Base-by-base conservation (phyloP, 768 basidiomycete species). In the Suillus ampliporus region DNA sequence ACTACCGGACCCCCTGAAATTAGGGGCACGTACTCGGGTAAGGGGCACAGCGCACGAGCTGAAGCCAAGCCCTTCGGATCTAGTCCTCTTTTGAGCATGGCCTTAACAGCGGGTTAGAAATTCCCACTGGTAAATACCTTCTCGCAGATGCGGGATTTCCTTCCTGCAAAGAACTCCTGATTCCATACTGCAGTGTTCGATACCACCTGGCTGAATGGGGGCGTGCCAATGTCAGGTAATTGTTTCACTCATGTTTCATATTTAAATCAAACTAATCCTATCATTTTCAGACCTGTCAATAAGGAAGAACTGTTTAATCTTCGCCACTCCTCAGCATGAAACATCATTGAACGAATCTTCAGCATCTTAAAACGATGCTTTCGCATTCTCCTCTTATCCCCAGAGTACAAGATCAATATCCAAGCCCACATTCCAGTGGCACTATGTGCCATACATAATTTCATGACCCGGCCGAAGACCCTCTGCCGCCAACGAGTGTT, bases 261-360 rank as follows among this genome's bases (percentile, higher is more conserved):
- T 37, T 37, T 37, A 37, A 37, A 37, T 37, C 35, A 37, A 37
- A 37, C 35, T 37, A 37, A 37, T 53, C n/a, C n/a, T n/a, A n/a
- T 62, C 46, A 62, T 31, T 37, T 58, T 26, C 62, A 44, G 77
- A 47, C 80, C 80, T 50, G 48, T 17, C 61, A 78, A 76, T 50
- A 62, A 71, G 47, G 69, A 82, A 68, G 79, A 83, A 64, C 68
- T 82, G 1, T 82, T 73, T 64, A 83, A 81, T 71, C 71, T 82
- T 5, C 69, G 73, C 23, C 79, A 83, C 72, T 71, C 80, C 14
- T 69, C 68, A 63, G 74, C 72, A 54, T 71, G 70, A 3, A 83
- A 80, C 74, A 71, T 79, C 38, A 68, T 80, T 63, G 78, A 80
- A 63, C 68, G 65, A 21, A 78, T 79, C 37, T 79, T 79, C 73